These are phyloP conservation scores for Sclerotinia glacialis DNA, from an alignment of 2,329 filamentous ascomycete species.

Conservation along the genomic window DNA sequence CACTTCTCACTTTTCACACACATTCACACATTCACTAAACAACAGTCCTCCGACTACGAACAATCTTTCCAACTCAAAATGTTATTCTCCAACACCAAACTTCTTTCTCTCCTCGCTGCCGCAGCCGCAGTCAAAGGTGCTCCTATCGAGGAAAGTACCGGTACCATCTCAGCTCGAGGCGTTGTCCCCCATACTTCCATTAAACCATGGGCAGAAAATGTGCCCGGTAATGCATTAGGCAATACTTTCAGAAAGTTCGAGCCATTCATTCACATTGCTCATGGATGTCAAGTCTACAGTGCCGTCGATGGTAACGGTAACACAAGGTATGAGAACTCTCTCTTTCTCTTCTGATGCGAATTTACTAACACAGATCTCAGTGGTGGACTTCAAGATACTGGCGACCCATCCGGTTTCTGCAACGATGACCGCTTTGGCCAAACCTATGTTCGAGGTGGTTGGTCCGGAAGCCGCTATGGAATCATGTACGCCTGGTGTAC, in stretches of 20 bases:
- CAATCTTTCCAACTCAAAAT: background rate
- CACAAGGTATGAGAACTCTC: background rate
- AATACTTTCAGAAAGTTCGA: background rate
- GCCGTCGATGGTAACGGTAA: background rate
- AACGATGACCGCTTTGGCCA: background rate
- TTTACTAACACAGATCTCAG: background rate
- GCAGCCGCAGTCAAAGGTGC: background rate
- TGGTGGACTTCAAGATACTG: constrained; percentile 1
- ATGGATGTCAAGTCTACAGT: background rate
- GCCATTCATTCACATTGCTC: background rate
- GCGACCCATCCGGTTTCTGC: background rate
- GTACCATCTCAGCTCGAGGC: background rate
- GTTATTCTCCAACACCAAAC: background rate
- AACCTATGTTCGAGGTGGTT: background rate
- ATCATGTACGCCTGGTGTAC: constrained; percentile 3
- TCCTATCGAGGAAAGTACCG: background rate
- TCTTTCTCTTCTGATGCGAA: background rate
- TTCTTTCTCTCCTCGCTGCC: background rate
- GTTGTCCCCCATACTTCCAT: background rate
- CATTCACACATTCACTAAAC: background rate
- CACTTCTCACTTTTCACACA: background rate
- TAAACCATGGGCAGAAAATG: background rate
- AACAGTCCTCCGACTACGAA: no score
- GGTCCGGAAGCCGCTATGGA: background rate
- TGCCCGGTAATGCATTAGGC: background rate